Conservation (phyloP, 1,284 basidiomycete species). For the Sanghuangporus weigelae region DNA sequence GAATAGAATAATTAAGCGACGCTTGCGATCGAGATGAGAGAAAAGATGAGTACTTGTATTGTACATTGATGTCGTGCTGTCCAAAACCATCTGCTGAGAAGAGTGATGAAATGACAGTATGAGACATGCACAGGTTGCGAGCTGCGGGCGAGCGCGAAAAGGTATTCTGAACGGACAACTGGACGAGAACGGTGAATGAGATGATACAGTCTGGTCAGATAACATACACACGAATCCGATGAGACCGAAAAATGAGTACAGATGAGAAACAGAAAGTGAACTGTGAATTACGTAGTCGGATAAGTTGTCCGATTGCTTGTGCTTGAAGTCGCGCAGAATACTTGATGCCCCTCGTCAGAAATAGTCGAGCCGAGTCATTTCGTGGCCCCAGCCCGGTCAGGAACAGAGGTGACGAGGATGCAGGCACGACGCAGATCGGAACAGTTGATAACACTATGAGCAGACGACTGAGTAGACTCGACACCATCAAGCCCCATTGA, state of each 20-base stretch:
- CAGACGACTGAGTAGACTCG: neutral
- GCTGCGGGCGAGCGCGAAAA: neutral
- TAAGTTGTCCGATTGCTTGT: too few relatives aligned
- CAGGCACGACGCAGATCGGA: neutral
- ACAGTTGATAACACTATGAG: neutral
- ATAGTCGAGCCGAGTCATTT: too few relatives aligned
- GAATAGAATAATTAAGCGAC: too few relatives aligned
- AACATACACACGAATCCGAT: neutral
- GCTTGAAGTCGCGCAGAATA: too few relatives aligned
- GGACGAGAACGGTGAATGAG: neutral
- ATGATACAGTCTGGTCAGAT: neutral
- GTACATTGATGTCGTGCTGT: too few relatives aligned
- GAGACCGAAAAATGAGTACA: neutral
- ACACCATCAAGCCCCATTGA: neutral
- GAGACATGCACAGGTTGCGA: neutral
- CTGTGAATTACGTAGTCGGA: too few relatives aligned
- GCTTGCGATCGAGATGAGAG: too few relatives aligned
- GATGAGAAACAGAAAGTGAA: neutral
- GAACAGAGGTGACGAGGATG: neutral
- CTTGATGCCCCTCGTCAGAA: too few relatives aligned
- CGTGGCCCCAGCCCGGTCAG: too few relatives aligned
- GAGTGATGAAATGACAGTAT: neutral
- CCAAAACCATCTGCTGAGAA: neutral
- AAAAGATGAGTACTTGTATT: too few relatives aligned
- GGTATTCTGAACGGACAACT: neutral